A percentile compares a stretch with the other conserved stretches of the same genome.
Evolutionary conservation across 2,329 filamentous ascomycete species (phyloP).

Genomic region (Nannizziopsis barbatae): DNA sequence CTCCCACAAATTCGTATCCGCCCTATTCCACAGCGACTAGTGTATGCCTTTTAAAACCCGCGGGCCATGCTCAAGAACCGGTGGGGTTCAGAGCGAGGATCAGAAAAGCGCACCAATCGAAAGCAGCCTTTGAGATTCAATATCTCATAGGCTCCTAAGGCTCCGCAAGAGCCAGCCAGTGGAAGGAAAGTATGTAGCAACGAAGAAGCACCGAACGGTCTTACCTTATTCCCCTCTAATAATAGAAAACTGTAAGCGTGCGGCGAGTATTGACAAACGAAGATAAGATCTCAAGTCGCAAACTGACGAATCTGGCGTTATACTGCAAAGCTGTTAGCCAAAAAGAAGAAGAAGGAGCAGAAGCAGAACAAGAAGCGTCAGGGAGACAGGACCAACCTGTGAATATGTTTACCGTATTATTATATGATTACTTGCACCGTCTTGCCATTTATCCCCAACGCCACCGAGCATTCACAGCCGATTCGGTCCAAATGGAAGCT

Average conservation of each 20-base stretch:
- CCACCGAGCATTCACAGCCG: constrained; percentile 4
- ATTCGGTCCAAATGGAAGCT: neutral
- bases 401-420: no score
- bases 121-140: no score
- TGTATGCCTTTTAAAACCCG: no score
- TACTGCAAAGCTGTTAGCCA: neutral
- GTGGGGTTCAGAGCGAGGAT: no score
- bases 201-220: neutral
- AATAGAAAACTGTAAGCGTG: neutral
- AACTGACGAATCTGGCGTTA: constrained; percentile 4
- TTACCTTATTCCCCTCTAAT: constrained; percentile 10
- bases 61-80: no score
- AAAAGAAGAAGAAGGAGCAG: neutral
- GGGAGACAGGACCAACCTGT: neutral
- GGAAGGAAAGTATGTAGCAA: neutral
- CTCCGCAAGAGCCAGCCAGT: neutral
- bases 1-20: no score
- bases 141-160: no score
- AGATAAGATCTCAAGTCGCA: constrained; percentile 2
- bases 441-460: constrained; percentile 1
- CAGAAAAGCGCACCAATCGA: no score
- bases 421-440: neutral
- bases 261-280: constrained; percentile 4
- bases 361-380: neutral
- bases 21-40: no score